phyloP scores from a whole-genome alignment of 306 rosid genomes.

The Phaseolus lunatus region DNA sequence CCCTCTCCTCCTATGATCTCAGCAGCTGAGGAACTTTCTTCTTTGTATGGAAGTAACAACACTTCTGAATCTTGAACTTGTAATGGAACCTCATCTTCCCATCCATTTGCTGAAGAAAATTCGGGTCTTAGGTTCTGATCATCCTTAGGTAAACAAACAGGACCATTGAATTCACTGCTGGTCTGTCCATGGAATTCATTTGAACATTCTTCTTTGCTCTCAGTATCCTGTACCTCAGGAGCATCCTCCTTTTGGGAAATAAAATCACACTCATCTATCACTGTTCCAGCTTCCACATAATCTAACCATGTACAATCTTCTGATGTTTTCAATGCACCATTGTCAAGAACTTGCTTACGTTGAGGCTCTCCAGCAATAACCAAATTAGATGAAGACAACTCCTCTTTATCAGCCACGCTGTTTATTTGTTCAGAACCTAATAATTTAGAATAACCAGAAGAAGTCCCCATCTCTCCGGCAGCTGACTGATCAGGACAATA shows the following conservation, averaged over 20 bases:
- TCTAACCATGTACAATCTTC: conserved; percentile 76
- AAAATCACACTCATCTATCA: conserved; percentile 46
- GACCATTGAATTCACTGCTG: conserved; percentile 55
- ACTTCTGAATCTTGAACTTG: conserved; percentile 79
- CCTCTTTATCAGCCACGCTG: conserved; percentile 49
- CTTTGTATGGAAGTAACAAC: conserved; percentile 80
- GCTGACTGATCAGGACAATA: conserved; percentile 54
- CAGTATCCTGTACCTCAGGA: conserved; percentile 52
- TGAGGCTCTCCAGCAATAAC: conserved; percentile 57
- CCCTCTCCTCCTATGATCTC: conserved; percentile 57
- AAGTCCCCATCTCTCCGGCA: conserved; percentile 47
- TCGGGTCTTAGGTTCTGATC: conserved; percentile 49
- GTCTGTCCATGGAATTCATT: conserved; percentile 50
- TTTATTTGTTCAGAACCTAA: conserved; percentile 51
- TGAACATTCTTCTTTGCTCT: conserved; percentile 44
- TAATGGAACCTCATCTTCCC: conserved; percentile 79
- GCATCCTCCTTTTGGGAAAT: conserved; percentile 50
- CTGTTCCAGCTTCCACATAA: conserved; percentile 66
- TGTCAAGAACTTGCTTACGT: conserved; percentile 53
- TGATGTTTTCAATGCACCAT: conserved; percentile 55
- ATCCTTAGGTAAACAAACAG: conserved; percentile 39
- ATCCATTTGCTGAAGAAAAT: conserved; percentile 56
- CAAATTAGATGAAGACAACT: conserved; percentile 46
- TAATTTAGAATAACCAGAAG: conserved; percentile 48
- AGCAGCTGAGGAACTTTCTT: conserved; percentile 57